Evolutionary conservation across 2,329 filamentous ascomycete genomes (phyloP), one percentile per base, ranked within the genome.

Genomic region (Fusarium xyrophilum): DNA sequence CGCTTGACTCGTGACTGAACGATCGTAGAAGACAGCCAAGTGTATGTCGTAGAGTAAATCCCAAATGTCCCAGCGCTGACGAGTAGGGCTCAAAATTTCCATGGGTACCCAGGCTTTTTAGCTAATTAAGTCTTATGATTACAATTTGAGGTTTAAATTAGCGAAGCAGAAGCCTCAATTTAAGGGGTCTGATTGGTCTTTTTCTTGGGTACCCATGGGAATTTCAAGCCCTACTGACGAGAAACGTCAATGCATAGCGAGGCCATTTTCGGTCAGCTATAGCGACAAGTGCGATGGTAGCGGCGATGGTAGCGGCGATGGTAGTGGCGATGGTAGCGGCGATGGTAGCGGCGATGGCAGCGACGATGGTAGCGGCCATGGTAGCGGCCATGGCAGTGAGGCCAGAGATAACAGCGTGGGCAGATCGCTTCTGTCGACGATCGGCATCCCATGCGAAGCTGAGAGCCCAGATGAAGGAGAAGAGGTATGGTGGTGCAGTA

Each of bases 271-370:
- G 21, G 8, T 48, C 44, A 4, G 28, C 14, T 1, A 33, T 2
- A 2, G 46, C 46, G 2, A 48, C 30, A 4, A 48, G 46, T 8
- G 30, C 30, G 21, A 33, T n/a, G 12, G 46, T 48, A n/a, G 46
- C 46, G 8, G 46, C 46, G 12, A 48, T 48, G n/a, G n/a, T n/a
- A n/a, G n/a, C n/a, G n/a, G 30, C 30, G 21, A 33, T n/a, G 12
- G 46, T 48, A n/a, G 46, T 30, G 8, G 46, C 46, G 12, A 48
- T 48, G n/a, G n/a, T n/a, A n/a, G n/a, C n/a, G n/a, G 30, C 30
- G 21, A 33, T n/a, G 12, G 46, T 48, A n/a, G 46, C 46, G 8
- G 46, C 46, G 12, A 48, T 48, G n/a, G n/a, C n/a, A n/a, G n/a
- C n/a, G n/a, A n/a, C n/a, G n/a, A n/a, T n/a, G n/a, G n/a, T n/a